Evolutionary conservation across 2,329 filamentous ascomycete genomes (phyloP).

Genomic region (Colletotrichum coccodes): DNA sequence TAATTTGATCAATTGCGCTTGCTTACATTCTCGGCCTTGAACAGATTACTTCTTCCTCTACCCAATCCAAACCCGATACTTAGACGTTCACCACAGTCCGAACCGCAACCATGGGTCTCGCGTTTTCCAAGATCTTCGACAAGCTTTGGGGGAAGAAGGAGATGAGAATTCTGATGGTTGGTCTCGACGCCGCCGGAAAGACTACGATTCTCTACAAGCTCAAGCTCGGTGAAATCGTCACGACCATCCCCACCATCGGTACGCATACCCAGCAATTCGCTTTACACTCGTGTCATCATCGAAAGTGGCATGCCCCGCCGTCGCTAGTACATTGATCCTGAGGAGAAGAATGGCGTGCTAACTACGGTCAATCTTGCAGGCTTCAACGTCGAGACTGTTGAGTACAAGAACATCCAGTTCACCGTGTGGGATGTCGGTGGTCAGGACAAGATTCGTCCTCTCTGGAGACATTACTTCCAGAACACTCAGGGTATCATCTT

Average conservation of each 20-base stretch:
- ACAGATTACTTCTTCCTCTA: conserved; percentile 36
- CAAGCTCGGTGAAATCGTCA: conserved; percentile 99
- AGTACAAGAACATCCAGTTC: conserved; percentile 99
- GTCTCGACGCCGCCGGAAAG: conserved; percentile 99
- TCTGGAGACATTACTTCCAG: conserved; percentile 99
- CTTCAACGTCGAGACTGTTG: conserved; percentile 99
- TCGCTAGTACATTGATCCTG: background rate
- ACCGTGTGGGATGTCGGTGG: conserved; percentile 99
- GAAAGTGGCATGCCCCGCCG: background rate
- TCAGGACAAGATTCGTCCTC: conserved; percentile 99
- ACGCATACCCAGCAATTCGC: conserved; percentile 48
- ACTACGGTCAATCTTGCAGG: conserved; percentile 58
- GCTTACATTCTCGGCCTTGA: conserved; percentile 21
- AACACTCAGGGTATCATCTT: conserved; percentile 99
- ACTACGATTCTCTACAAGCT: conserved; percentile 99
- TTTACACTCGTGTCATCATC: background rate
- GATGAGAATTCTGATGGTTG: conserved; percentile 99
- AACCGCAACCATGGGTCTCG: conserved; percentile 92
- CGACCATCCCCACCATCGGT: conserved; percentile 98
- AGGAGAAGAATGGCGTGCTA: conserved; percentile 33
- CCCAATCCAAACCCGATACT: conserved; percentile 43
- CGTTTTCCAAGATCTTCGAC: conserved; percentile 96
- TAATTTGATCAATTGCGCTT: conserved; percentile 27
- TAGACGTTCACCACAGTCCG: conserved; percentile 44
- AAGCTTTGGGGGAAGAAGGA: conserved; percentile 99